These are phyloP conservation scores for Evernia prunastri DNA, from an alignment of 495 filamentous ascomycete species.

Conservation along the genomic window DNA sequence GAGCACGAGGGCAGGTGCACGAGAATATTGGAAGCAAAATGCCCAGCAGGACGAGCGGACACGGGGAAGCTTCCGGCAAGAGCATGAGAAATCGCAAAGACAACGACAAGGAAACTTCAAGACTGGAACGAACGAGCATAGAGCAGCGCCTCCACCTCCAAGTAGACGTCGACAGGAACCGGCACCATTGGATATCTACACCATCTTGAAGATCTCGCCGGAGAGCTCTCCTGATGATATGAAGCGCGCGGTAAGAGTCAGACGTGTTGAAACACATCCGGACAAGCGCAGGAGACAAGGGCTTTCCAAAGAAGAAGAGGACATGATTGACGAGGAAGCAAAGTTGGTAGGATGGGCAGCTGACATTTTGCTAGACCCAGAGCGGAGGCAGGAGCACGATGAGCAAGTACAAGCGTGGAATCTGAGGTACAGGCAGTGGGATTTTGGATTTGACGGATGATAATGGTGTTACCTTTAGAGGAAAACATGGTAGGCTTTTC, in stretches of 20 bases:
- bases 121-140: neutral
- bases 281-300: slow-evolving; percentile 9
- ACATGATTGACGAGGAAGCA: slow-evolving; percentile 7
- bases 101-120: neutral
- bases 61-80: neutral
- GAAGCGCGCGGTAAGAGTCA: slow-evolving; percentile 4
- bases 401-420: slow-evolving; percentile 3
- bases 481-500: neutral
- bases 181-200: slow-evolving; percentile 8
- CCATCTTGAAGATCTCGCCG: slow-evolving; percentile 2
- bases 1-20: too few relatives aligned
- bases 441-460: neutral
- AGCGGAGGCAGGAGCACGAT: slow-evolving; percentile 10
- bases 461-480: neutral
- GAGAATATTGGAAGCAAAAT: neutral
- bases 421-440: neutral
- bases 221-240: slow-evolving; percentile 10
- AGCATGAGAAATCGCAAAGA: too few relatives aligned
- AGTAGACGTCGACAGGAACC: neutral
- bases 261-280: slow-evolving; percentile 3
- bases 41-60: neutral
- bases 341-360: slow-evolving; percentile 17
- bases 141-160: neutral
- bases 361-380: slow-evolving; percentile 12
- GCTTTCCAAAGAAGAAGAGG: slow-evolving; percentile 3